A percentile compares a stretch with the other conserved stretches of the same genome.
Evolutionary conservation across 176 grass and related monocot genomes (phyloP).

Genomic region (Ampelocalamus luodianensis): DNA sequence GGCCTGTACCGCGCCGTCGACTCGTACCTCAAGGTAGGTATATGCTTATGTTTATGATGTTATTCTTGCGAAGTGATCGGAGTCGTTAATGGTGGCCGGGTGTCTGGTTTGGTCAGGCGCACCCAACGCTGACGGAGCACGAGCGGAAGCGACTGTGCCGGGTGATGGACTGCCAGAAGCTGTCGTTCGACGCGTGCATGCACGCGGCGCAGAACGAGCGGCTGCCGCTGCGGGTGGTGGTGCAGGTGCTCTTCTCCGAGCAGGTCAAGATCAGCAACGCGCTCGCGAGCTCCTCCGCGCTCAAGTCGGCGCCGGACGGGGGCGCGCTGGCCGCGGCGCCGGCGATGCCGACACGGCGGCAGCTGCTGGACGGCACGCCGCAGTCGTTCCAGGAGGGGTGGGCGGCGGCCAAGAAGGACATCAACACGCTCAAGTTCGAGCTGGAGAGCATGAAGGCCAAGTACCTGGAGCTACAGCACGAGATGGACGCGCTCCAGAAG

Average conservation of each 20-base stretch:
- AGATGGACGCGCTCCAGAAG: conserved; percentile 87
- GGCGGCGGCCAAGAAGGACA: conserved; percentile 97
- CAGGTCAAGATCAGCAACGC: conserved; percentile 97
- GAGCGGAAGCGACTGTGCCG: conserved; percentile 89
- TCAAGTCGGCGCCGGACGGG: conserved; percentile 26
- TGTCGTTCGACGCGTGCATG: conserved; percentile 97
- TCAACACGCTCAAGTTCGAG: conserved; percentile 99
- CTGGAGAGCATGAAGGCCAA: conserved; percentile 97
- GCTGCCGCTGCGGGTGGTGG: conserved; percentile 90
- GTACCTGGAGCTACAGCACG: conserved; percentile 95
- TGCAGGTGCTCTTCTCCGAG: conserved; percentile 99
- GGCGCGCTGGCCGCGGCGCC: background rate
- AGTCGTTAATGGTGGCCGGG: background rate
- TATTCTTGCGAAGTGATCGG: background rate
- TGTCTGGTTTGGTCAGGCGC: conserved; percentile 49
- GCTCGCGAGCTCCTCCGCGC: conserved; percentile 53
- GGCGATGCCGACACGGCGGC: conserved; percentile 49
- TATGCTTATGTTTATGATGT: background rate
- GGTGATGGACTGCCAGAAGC: conserved; percentile 99
- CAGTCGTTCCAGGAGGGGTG: conserved; percentile 98
- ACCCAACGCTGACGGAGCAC: conserved; percentile 88
- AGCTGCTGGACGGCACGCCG: conserved; percentile 90
- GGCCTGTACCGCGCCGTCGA: conserved; percentile 95
- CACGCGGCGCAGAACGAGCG: conserved; percentile 97
- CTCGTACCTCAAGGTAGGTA: conserved; percentile 82